These are phyloP conservation scores for Leucoagaricus sp. DNA, from an alignment of 1,284 basidiomycete species.

Conservation along the genomic window DNA sequence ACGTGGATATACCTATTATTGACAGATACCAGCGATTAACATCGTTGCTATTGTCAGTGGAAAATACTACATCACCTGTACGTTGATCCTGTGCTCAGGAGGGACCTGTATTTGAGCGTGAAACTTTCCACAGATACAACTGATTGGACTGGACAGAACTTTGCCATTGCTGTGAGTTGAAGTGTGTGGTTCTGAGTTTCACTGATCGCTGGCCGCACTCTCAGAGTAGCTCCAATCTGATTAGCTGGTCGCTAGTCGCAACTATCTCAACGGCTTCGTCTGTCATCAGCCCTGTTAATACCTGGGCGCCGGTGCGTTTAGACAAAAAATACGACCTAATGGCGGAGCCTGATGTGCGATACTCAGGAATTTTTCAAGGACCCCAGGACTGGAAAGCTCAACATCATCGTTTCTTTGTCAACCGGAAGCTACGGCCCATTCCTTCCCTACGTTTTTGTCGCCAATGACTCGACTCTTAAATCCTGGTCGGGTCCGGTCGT, in stretches of 20 bases:
- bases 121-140: conserved; percentile 29
- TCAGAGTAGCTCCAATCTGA: conserved; percentile 33
- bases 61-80: conserved; percentile 34
- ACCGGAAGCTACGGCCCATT: conserved; percentile 38
- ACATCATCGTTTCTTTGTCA: conserved; percentile 36
- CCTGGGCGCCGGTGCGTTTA: conserved; percentile 33
- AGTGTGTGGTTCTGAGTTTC: background rate
- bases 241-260: conserved; percentile 30
- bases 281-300: conserved; percentile 32
- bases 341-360: too few relatives aligned
- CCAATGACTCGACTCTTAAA: conserved; percentile 30
- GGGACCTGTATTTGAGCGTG: background rate
- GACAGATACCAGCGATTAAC: background rate
- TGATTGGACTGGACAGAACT: conserved; percentile 34
- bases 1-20: conserved; percentile 10
- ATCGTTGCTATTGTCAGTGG: conserved; percentile 26
- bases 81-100: background rate
- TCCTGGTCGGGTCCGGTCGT: conserved; percentile 34
- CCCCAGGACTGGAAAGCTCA: conserved; percentile 32
- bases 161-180: conserved; percentile 32
- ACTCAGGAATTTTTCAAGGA: conserved; percentile 40
- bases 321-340: background rate
- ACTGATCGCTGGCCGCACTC: background rate
- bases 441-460: conserved; percentile 36
- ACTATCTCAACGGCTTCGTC: conserved; percentile 32